Base-by-base conservation (phyloP, 768 basidiomycete genomes). In the Kwoniella sp. region DNA sequence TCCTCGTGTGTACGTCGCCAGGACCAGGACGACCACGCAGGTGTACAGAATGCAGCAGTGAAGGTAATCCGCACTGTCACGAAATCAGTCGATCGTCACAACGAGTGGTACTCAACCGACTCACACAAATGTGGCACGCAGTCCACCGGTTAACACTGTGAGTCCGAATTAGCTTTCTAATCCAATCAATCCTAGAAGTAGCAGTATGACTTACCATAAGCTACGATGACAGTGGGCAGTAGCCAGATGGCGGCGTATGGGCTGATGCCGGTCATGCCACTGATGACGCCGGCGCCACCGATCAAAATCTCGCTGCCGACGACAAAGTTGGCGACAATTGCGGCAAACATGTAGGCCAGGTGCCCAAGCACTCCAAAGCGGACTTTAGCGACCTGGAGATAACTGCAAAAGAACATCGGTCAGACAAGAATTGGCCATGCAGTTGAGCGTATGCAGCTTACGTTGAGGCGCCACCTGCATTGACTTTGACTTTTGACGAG, bases 321-420 rank as follows among this genome's bases (percentile, higher is more conserved):
- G 31, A 65, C 63, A 17, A 59, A 65, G 25, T 65, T 65, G 55
- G 63, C 63, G 1, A 65, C 57, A 20, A 65, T 58, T 2, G 63
- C 63, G 15, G 63, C 63, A 30, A 65, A 59, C 63, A 65, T 65
- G 56, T 65, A 65, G 3, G 63, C 55, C 13, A 65, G 57, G 31
- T 65, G 63, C 17, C 63, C 63, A 1, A 65, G 56, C 20, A 48
- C 45, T 20, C 63, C 63, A 22, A 65, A 65, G 7, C 63, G 56
- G 48, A 65, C 57, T 50, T 65, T 65, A 1, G 63, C 63, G 13
- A 65, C 63, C 45, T 65, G 63, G 2, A 65, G 50, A 30, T 51
- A 65, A 20, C 63, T 65, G 30, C 28, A 13, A 20, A 45, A n/a
- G n/a, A n/a, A n/a, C n/a, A n/a, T n/a, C n/a, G 20, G 30, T 22